These are phyloP conservation scores for Aspergillus cavernicola DNA, from an alignment of 495 filamentous ascomycete genomes.

Conservation along the genomic window DNA sequence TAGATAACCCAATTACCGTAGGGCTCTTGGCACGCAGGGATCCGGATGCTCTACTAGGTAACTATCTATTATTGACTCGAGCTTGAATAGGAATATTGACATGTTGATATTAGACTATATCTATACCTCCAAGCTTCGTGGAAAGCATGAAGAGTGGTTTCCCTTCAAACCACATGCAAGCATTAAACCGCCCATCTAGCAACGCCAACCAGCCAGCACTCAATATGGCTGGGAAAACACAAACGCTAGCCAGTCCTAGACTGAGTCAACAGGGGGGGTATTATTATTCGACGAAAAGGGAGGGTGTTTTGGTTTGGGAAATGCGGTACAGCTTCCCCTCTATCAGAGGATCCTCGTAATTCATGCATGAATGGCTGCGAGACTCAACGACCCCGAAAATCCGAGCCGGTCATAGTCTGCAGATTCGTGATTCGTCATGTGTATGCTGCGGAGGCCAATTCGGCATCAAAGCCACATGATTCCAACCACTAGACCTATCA, in stretches of 20 bases:
- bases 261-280: neutral
- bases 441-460: neutral
- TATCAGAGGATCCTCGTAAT: neutral
- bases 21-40: too few species aligned
- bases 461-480: constrained; percentile 40
- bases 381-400: too few species aligned
- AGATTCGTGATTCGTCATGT: neutral
- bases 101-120: constrained; percentile 3
- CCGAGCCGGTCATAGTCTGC: neutral
- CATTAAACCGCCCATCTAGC: neutral
- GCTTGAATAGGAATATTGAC: neutral
- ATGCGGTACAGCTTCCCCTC: neutral
- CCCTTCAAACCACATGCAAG: neutral
- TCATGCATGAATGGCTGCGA: neutral
- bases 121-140: neutral
- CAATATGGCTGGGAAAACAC: neutral
- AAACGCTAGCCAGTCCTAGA: constrained; percentile 3
- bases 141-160: neutral
- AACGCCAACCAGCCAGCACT: constrained; percentile 1
- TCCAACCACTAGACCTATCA: constrained; percentile 38
- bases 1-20: too few species aligned
- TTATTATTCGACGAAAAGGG: neutral
- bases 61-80: too few species aligned
- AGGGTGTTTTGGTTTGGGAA: neutral
- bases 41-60: too few species aligned